Evolutionary conservation across 768 basidiomycete species (phyloP), one percentile per base, ranked within the genome.

Genomic region (Xanthoconium stramineum): DNA sequence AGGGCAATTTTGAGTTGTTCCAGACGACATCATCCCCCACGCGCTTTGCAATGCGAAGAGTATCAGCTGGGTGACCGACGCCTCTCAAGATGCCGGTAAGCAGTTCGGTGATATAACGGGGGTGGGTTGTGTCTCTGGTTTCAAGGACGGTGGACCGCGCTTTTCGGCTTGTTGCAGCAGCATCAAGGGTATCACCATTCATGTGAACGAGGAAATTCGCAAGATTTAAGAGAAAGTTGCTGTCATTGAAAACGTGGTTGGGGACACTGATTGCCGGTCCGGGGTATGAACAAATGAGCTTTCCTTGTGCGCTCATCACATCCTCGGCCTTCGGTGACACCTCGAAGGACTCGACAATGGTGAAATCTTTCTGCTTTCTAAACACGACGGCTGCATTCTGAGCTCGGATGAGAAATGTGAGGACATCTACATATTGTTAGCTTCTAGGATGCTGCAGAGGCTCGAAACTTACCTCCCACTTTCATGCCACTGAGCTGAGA

Each of bases 351-450:
- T 32, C 15, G 19, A 17, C 36, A 10, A 53, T 9, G 35, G 47
- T 37, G 24, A 24, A 13, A 7, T 38, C 65, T 57, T 57, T 24
- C 10, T 55, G 33, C 48, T 63, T 65, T 44, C 73, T 69, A 13
- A 78, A 55, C 12, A 82, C 64, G 1, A 83, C 50, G n/a, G 68
- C 78, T 0, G 81, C 79, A 44, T 83, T 83, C 54, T 82, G 81
- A 2, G 72, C 70, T 9, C 69, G 67, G 28, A 83, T 69, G 9
- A 70, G 67, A 38, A 80, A 67, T 13, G 66, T 66, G 15, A 75
- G 50, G 24, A 72, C 62, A 44, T 75, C 81, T 81, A 45, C 28
- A 7, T 15, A 13, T 24, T 3, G 9, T 43, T 19, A 5, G 37
- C 5, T 3, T 35, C 30, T n/a, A 15, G 6, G 19, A 24, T 2